Evolutionary conservation across 2,329 filamentous ascomycete species (phyloP), one percentile per base, ranked within the genome.

Genomic region (Colletotrichum musicola): DNA sequence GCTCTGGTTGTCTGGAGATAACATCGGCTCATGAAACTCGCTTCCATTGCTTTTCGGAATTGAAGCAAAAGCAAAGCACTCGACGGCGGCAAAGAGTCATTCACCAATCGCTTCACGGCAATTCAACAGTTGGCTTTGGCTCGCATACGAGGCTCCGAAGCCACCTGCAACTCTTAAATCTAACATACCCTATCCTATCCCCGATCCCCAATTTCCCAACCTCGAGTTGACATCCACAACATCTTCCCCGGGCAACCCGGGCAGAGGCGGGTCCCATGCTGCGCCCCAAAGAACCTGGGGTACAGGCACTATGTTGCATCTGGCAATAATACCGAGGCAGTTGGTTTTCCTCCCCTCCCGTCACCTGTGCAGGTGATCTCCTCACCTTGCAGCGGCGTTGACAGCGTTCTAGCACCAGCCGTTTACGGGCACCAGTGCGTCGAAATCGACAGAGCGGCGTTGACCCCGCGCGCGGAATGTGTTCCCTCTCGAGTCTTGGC

Each of bases 321-420:
- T 35, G 62, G 65, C 50, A n/a, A 3, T 18, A 65, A 60, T 38
- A 35, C 65, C 65, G 65, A 68, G 49, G 62, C 50, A 38, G n/a
- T 40, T 59, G 35, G 13, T 13, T 9, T 44, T 2, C 49, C 40
- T 25, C 61, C 18, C 6, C 61, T 22, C 49, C 16, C 25, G 5
- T 25, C 30, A 9, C 14, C 3, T 38, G 3, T 5, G 6, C 27
- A 30, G 27, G 27, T 35, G 30, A 35, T 35, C 30, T 35, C 30
- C 10, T 35, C 30, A 5, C 30, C 30, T 35, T 35, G 30, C 30
- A 35, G 30, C 10, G 30, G 30, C 30, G 9, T 35, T 10, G 10
- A 10, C 30, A 35, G 7, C 10, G 30, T 35, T 58, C 18, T 35
- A 57, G 42, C 13, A 35, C 30, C 35, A 27, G 18, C 64, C 65